Conservation (phyloP, 2,329 filamentous ascomycete genomes). For the Pyrenophora seminiperda region DNA sequence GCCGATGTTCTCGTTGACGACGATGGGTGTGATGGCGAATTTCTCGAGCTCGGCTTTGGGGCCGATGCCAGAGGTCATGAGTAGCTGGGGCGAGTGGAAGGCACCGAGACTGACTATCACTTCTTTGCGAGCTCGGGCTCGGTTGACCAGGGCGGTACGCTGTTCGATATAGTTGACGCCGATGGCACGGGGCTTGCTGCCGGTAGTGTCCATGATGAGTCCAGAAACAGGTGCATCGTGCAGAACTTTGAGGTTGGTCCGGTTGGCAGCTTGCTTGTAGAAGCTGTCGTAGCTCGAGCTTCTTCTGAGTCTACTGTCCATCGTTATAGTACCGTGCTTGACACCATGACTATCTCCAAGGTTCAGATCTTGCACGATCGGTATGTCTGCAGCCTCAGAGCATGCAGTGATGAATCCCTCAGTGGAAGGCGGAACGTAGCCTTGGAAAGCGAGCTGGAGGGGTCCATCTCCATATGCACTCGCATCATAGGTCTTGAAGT, state of each 20-base stretch:
- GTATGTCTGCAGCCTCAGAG: constrained; percentile 35
- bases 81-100: constrained; percentile 46
- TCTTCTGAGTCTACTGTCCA: constrained; percentile 27
- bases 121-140: constrained; percentile 37
- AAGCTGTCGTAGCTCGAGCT: constrained; percentile 42
- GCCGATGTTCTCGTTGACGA: constrained; percentile 43
- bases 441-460: constrained; percentile 37
- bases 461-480: constrained; percentile 35
- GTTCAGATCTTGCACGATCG: constrained; percentile 44
- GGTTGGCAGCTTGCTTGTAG: constrained; percentile 34
- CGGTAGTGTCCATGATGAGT: constrained; percentile 25
- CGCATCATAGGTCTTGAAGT: constrained; percentile 37
- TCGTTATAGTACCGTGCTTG: constrained; percentile 39
- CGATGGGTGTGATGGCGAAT: constrained; percentile 25
- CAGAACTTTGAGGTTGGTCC: constrained; percentile 38
- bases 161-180: constrained; percentile 38
- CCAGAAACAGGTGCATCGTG: constrained; percentile 35
- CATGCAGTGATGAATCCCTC: constrained; percentile 37
- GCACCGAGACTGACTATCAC: constrained; percentile 43
- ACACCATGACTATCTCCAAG: constrained; percentile 36
- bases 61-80: constrained; percentile 50
- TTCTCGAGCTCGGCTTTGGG: constrained; percentile 28
- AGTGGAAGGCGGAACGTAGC: constrained; percentile 36
- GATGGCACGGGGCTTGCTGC: constrained; percentile 23
- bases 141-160: constrained; percentile 27